A percentile compares a stretch with the other conserved stretches of the same genome.
Evolutionary conservation across 805 yeast species (phyloP).

Genomic region (Cyberlindnera xylosilytica): DNA sequence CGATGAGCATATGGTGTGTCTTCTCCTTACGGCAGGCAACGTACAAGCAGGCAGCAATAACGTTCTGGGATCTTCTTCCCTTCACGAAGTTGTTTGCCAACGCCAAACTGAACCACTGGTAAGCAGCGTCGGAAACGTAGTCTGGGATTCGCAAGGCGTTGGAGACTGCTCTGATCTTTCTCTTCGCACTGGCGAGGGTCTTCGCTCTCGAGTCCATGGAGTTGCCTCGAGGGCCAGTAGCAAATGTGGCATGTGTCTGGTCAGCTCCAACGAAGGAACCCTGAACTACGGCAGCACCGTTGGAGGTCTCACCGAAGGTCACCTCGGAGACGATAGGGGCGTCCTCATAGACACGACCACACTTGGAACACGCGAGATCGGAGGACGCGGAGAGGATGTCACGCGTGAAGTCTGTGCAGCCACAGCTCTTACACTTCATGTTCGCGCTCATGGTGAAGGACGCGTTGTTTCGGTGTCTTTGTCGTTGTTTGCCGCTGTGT

Average conservation of each 20-base stretch:
- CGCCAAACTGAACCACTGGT: conserved; percentile 86
- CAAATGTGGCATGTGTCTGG: conserved; percentile 68
- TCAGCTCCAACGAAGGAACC: conserved; percentile 92
- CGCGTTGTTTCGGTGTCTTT: background rate
- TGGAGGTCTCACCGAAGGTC: conserved; percentile 85
- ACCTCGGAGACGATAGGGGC: conserved; percentile 95
- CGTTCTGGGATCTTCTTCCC: conserved; percentile 95
- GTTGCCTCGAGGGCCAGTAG: conserved; percentile 64
- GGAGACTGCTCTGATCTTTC: conserved; percentile 78
- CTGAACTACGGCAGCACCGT: conserved; percentile 94
- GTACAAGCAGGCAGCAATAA: conserved; percentile 90
- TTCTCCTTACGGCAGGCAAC: conserved; percentile 89
- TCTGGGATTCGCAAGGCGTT: conserved; percentile 77
- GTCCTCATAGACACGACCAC: conserved; percentile 89
- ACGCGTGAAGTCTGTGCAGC: conserved; percentile 48
- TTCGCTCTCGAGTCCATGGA: conserved; percentile 86
- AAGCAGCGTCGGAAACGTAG: conserved; percentile 79
- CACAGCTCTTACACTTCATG: conserved; percentile 48
- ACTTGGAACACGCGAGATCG: conserved; percentile 72
- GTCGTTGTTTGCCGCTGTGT: background rate
- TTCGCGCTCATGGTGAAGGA: background rate
- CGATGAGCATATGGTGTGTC: conserved; percentile 94
- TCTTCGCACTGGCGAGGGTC: conserved; percentile 79
- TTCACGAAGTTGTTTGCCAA: conserved; percentile 87
- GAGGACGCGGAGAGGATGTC: conserved; percentile 60